phyloP scores from a whole-genome alignment of 495 filamentous ascomycete species.

The Schizothecium vesticola region DNA sequence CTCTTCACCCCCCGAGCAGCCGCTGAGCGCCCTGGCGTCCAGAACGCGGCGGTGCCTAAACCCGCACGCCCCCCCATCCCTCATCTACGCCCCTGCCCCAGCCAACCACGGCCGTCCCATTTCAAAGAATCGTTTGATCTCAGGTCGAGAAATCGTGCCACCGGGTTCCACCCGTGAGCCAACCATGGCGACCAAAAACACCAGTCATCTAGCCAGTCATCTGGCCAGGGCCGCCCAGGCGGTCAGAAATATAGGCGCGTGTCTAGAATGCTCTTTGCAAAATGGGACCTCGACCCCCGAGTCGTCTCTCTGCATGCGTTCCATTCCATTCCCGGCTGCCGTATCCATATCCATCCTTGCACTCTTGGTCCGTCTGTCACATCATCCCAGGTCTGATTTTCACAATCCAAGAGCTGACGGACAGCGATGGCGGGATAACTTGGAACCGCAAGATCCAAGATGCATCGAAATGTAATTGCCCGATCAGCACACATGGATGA shows the following conservation, averaged over 20 bases:
- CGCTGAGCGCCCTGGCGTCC: neutral
- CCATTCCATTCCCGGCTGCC: neutral
- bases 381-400: neutral
- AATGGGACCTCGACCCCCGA: too few relatives aligned
- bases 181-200: neutral
- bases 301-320: too few relatives aligned
- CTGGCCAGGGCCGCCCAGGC: neutral
- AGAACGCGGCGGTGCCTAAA: neutral
- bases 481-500: neutral
- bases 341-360: neutral
- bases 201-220: neutral
- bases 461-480: neutral
- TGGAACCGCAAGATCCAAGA: neutral
- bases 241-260: too few relatives aligned
- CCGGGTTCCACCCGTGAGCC: neutral
- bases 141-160: neutral
- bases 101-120: neutral
- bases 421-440: neutral
- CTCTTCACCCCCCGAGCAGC: neutral
- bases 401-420: neutral
- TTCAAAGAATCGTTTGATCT: neutral
- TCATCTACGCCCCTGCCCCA: neutral
- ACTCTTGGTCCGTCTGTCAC: neutral
- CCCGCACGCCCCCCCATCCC: neutral
- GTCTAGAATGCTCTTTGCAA: neutral